Base-by-base conservation (phyloP, 108 stramenopile species). In the Fistulifera pelliculosa region DNA sequence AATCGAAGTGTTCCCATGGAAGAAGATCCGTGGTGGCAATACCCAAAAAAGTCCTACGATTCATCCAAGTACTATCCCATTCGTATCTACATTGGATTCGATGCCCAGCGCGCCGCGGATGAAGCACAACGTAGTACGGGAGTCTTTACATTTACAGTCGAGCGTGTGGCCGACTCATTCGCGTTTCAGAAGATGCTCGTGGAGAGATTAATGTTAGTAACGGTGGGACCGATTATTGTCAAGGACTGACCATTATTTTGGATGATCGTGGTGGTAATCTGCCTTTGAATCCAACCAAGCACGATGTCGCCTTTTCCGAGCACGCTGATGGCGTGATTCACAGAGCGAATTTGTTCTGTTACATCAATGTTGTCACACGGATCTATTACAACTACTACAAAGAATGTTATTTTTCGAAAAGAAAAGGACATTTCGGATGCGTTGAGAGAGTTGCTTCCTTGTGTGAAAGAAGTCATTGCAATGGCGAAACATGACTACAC, bases 201-300 rank as follows among this genome's bases (percentile, higher is more conserved):
- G 54, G 44, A 12, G 21, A 57, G 17, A 27, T 85, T 7, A 54
- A 49, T 0, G 43, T 81, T 1, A 27, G 21, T 3, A 54, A 65
- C 8, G 68, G 76, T 19, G 76, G 75, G 16, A 67, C 73, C 12
- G 66, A 77, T 14, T 85, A 60, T 55, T 54, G 61, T 49, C 73
- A 74, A 58, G 84, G 78, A 7, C 41, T 85, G 53, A 77, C 75
- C 1, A 42, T 85, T 31, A 63, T 85, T 23, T 43, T 85, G 12
- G 83, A 85, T 52, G 83, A 85, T 62, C 47, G 59, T 38, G 49
- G 56, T 47, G 77, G 74, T 1, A 57, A 60, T 7, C 47, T 85
- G 2, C 83, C 83, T 4, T 57, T 85, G 4, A 81, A 79, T 44
- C 80, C 83, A 1, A 85, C 83, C 35, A 85, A 85, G 49, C 79